A percentile compares a stretch with the other conserved stretches of the same genome.
phyloP scores from a whole-genome alignment of 352 stramenopile genomes.

The Phytophthora cryptogea region DNA sequence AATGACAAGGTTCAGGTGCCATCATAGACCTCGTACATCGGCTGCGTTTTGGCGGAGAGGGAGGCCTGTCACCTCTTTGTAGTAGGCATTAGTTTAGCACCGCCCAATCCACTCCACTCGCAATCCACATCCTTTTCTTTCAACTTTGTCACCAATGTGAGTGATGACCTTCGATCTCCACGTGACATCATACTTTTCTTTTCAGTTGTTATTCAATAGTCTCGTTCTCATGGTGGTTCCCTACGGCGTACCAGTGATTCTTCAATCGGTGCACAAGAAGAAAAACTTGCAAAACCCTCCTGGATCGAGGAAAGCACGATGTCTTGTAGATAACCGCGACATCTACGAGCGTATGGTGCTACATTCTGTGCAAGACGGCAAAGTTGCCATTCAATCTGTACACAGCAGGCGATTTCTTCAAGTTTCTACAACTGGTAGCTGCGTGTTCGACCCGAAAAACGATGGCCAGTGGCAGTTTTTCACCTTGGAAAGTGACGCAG shows the following conservation, averaged over 20 bases:
- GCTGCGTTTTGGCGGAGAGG: conserved; percentile 22
- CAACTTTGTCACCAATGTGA: conserved; percentile 12
- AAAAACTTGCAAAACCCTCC: conserved; percentile 27
- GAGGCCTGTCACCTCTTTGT: conserved; percentile 32
- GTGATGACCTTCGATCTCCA: background rate
- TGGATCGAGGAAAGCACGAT: conserved; percentile 21
- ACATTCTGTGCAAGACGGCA: conserved; percentile 9
- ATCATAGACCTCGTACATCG: conserved; percentile 22
- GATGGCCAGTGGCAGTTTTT: background rate
- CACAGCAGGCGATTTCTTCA: conserved; percentile 5
- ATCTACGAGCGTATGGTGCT: conserved; percentile 19
- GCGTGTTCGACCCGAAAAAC: conserved; percentile 20
- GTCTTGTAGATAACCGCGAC: conserved; percentile 18
- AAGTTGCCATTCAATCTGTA: conserved; percentile 19
- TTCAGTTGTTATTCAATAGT: too few species aligned
- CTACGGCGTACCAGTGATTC: conserved; percentile 20
- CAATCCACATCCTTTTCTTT: conserved; percentile 34
- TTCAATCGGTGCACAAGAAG: conserved; percentile 18
- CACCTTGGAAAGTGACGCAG: background rate
- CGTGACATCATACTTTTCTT: too few species aligned
- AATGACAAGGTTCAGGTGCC: conserved; percentile 68
- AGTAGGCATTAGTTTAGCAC: conserved; percentile 39
- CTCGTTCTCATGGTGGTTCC: conserved; percentile 15
- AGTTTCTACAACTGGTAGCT: conserved; percentile 4
- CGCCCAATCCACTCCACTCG: conserved; percentile 24